Conservation (phyloP, 1,284 basidiomycete species). For the Irpex sp. region DNA sequence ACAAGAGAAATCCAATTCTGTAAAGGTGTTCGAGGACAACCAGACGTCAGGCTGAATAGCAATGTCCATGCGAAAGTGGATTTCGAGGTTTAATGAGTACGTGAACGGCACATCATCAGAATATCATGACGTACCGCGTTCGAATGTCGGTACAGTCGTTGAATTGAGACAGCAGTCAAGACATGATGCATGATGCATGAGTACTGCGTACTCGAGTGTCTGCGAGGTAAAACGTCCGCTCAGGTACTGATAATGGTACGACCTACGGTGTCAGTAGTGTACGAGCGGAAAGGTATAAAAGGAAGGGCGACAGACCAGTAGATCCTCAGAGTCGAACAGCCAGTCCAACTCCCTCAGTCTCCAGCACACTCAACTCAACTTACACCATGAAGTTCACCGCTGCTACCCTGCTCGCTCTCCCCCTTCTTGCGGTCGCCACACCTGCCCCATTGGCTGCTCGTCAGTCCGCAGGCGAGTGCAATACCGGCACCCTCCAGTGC, state of each 20-base stretch:
- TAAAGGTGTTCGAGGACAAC: background rate
- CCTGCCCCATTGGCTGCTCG: background rate
- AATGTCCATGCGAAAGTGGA: background rate
- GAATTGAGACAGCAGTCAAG: background rate
- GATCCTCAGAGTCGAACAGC: background rate
- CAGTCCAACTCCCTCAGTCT: background rate
- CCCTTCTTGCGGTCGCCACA: slow-evolving; percentile 3
- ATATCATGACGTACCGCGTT: background rate
- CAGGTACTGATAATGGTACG: too few species aligned
- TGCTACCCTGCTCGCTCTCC: slow-evolving; percentile 1
- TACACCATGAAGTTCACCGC: background rate
- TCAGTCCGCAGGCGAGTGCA: background rate
- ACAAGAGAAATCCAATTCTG: background rate
- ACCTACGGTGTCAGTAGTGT: too few species aligned
- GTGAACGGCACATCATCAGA: background rate
- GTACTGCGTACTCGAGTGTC: too few species aligned
- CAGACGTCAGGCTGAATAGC: background rate
- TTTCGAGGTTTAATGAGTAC: background rate
- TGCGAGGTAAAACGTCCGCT: too few species aligned
- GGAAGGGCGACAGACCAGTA: background rate
- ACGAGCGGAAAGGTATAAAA: background rate
- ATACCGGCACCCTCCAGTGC: slow-evolving; percentile 1
- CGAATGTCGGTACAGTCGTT: background rate
- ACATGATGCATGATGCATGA: background rate
- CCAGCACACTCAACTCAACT: background rate